Evolutionary conservation across 352 stramenopile species (phyloP).

Genomic region (Hyaloperonospora brassicae): DNA sequence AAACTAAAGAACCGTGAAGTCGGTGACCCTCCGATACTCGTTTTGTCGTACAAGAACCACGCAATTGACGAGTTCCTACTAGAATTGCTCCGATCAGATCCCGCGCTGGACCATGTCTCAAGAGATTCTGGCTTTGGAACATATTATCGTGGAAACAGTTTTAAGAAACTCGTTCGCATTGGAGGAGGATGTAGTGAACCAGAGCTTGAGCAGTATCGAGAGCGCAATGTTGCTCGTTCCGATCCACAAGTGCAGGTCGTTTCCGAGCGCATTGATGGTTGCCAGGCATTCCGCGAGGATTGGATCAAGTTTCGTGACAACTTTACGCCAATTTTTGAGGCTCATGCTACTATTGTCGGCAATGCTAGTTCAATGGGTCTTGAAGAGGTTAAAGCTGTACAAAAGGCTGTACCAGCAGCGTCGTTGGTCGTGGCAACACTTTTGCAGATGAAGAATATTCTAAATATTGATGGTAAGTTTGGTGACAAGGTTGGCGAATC

Average conservation of each 20-base stretch:
- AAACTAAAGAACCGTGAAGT: constrained; percentile 55
- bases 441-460: constrained; percentile 8
- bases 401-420: constrained; percentile 21
- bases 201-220: constrained; percentile 37
- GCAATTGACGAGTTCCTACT: constrained; percentile 81
- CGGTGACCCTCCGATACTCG: constrained; percentile 65
- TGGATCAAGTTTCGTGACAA: constrained; percentile 31
- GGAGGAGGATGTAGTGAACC: constrained; percentile 59
- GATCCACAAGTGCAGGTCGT: constrained; percentile 24
- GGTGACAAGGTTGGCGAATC: not conserved
- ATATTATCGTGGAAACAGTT: constrained; percentile 24
- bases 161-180: constrained; percentile 52
- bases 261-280: constrained; percentile 25
- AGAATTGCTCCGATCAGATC: constrained; percentile 59
- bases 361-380: constrained; percentile 1
- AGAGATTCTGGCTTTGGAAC: constrained; percentile 8
- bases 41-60: constrained; percentile 87
- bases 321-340: constrained; percentile 26
- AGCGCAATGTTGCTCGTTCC: constrained; percentile 26
- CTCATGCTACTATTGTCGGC: constrained; percentile 13
- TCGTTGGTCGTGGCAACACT: constrained; percentile 17
- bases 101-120: constrained; percentile 21
- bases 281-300: constrained; percentile 25
- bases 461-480: too few species aligned
- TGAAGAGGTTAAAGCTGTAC: constrained; percentile 19